Conservation (phyloP, 1,284 basidiomycete genomes). For the Malassezia vespertilionis region DNA sequence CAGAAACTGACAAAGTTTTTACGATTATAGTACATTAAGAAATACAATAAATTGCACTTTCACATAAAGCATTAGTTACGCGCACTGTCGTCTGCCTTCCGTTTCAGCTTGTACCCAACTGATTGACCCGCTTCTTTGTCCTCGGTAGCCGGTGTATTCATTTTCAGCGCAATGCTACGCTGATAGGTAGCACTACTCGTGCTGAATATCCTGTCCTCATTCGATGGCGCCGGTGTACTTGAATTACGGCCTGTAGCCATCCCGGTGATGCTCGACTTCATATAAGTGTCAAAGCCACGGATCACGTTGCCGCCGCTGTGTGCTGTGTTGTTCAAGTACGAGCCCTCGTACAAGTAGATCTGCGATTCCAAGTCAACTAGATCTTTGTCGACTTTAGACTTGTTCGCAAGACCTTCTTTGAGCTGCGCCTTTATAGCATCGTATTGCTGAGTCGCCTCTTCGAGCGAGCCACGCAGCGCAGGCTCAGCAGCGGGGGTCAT, state of each 20-base stretch:
- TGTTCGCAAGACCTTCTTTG: constrained; percentile 28
- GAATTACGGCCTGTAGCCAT: not conserved
- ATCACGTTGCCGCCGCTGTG: constrained; percentile 45
- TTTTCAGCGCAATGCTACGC: constrained; percentile 36
- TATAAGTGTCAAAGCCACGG: constrained; percentile 42
- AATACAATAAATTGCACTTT: not conserved
- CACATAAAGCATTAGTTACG: not conserved
- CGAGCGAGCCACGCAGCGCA: constrained; percentile 14
- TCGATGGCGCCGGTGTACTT: not conserved
- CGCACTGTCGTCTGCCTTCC: constrained; percentile 2
- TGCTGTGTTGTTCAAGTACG: constrained; percentile 37
- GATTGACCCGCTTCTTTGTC: constrained; percentile 2
- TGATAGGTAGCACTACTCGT: constrained; percentile 34
- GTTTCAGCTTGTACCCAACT: constrained; percentile 15
- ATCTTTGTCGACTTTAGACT: constrained; percentile 33
- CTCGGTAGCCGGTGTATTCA: constrained; percentile 20
- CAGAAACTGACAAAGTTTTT: no score
- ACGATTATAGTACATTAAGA: no score
- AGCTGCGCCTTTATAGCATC: constrained; percentile 25
- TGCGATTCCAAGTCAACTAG: constrained; percentile 44
- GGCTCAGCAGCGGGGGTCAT: not conserved
- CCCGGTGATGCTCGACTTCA: constrained; percentile 23
- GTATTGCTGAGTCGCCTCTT: constrained; percentile 40
- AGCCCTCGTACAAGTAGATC: constrained; percentile 45
- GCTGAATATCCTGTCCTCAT: constrained; percentile 40